Conservation (phyloP, 164 flowering plant species). For the Vitis cinerea region DNA sequence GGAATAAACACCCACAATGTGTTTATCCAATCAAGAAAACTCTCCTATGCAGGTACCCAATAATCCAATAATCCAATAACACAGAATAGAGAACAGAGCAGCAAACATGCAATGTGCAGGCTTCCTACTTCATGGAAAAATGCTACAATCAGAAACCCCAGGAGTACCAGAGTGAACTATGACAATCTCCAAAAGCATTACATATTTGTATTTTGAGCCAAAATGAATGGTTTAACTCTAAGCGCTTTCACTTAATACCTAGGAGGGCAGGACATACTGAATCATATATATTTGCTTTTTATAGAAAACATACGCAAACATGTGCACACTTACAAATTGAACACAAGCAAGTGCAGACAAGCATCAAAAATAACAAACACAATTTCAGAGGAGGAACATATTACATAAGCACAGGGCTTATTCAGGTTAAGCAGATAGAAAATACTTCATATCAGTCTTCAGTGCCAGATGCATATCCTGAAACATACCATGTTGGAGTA, state of each 20-base stretch:
- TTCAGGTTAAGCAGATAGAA: background rate
- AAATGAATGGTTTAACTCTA: no score
- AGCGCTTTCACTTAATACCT: no score
- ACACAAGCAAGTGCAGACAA: no score
- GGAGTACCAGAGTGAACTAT: background rate
- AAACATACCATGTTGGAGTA: background rate
- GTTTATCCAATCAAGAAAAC: background rate
- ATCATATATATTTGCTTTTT: no score
- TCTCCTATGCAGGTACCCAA: background rate
- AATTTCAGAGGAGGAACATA: no score
- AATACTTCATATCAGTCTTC: background rate
- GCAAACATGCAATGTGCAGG: background rate
- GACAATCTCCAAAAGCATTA: no score
- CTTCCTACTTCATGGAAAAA: background rate
- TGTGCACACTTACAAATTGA: no score
- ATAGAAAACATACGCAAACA: no score
- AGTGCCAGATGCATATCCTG: background rate
- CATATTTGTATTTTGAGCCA: no score
- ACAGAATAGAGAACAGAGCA: background rate
- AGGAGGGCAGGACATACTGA: no score
- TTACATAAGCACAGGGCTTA: background rate
- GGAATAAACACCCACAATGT: background rate
- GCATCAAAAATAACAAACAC: no score
- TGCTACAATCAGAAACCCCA: background rate
- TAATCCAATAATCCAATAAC: background rate